Evolutionary conservation across 2,329 filamentous ascomycete species (phyloP), one percentile per base, ranked within the genome.

Genomic region (Hymenoscyphus occultus): DNA sequence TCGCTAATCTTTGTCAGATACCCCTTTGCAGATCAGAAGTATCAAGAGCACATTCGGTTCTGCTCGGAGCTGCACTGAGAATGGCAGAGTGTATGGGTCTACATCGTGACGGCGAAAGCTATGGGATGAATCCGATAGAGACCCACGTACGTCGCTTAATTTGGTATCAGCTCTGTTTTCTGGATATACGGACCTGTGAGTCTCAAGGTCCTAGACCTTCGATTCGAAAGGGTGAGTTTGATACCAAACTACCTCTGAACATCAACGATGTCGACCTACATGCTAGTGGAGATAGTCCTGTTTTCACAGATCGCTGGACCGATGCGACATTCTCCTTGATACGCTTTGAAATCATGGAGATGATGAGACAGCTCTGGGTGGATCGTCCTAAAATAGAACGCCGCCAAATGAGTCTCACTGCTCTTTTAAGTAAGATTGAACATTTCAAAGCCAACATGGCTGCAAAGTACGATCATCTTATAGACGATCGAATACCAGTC

Each of bases 21-120:
- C 87, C 90, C 0, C 81, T 93, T 14, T 92, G 90, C 70, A 82
- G 90, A 63, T 84, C 84, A 22, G 89, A 92, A 75, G 82, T 93
- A 3, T 92, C 90, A 7, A 81, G 90, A 67, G 86, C 88, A 4
- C 90, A 93, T 75, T 91, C 89, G 3, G 88, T 90, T 4, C 80
- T 92, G 0, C 84, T 90, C 3, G 90, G 89, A 2, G 86, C 89
- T 14, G 89, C 88, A 3, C 87, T 92, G 54, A 83, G 90, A 16
- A 84, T 92, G 74, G 90, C 89, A 6, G 88, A 92, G 77, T 92
- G 89, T 71, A 91, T 92, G 87, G 89, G 89, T 1, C 78, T 93
- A 19, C 88, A 93, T 73, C 83, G 88, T 9, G 90, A 93, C 69
- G 73, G 73, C 5, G 83, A 85, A 56, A 81, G 83, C 10, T 92